Evolutionary conservation across 805 yeast species (phyloP).

Genomic region (Lipomyces starkeyi): DNA sequence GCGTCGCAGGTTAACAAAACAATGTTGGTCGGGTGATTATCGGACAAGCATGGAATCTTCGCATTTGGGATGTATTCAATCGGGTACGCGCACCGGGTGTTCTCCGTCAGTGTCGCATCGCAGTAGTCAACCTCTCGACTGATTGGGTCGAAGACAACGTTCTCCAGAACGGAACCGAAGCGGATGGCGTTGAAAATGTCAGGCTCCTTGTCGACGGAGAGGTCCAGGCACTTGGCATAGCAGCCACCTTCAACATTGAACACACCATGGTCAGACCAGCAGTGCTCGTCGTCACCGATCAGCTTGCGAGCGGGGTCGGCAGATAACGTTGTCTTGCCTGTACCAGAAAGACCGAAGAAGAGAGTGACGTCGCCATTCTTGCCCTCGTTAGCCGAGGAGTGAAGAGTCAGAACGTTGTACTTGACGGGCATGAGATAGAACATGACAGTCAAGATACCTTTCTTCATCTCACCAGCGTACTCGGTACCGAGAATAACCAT

Average conservation of each 20-base stretch:
- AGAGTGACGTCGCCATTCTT: constrained; percentile 84
- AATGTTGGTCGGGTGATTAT: constrained; percentile 89
- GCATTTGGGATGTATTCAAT: constrained; percentile 96
- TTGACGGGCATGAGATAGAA: constrained; percentile 97
- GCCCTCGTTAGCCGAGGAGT: constrained; percentile 92
- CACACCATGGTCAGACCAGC: constrained; percentile 98
- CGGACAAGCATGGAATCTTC: constrained; percentile 90
- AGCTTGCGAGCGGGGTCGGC: constrained; percentile 93
- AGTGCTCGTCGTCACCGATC: constrained; percentile 99
- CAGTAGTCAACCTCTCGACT: constrained; percentile 86
- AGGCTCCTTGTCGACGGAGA: constrained; percentile 91
- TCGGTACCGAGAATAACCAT: constrained; percentile 98
- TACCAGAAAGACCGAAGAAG: constrained; percentile 96
- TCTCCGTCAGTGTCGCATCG: constrained; percentile 85
- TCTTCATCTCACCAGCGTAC: constrained; percentile 99
- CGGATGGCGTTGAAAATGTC: constrained; percentile 94
- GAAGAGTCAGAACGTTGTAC: constrained; percentile 88
- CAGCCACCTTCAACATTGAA: constrained; percentile 99
- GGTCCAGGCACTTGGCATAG: constrained; percentile 95
- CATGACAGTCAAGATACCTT: constrained; percentile 99
- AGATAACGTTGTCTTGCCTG: constrained; percentile 96
- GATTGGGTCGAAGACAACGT: constrained; percentile 80
- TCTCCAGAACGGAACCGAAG: constrained; percentile 94
- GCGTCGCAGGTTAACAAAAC: constrained; percentile 96
- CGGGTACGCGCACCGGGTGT: constrained; percentile 98